Base-by-base conservation (phyloP, 805 yeast genomes). In the Myxozyma mucilagina region DNA sequence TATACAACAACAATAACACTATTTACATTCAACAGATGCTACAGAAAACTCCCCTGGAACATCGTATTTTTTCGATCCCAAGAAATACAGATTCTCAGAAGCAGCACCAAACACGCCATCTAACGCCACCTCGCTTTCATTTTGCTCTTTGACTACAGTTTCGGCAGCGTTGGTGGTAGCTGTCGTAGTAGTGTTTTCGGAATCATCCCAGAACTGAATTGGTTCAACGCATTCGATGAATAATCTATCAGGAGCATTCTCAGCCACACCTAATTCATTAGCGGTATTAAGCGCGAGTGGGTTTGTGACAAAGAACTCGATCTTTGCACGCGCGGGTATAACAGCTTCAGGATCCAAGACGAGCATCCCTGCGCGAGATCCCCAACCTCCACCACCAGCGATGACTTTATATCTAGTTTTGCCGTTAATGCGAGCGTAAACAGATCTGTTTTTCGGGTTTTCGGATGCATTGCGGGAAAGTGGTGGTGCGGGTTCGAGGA, bases 321-420 rank as follows among this genome's bases (percentile, higher is more conserved):
- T 72, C 42, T 70, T 68, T 64, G 79, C 80, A n/a, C 86, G 86
- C n/a, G 69, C 72, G 1, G 57, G 57, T 5, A 80, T 67, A 24
- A 74, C 68, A 1, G 86, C 86, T 1, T 79, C 80, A 0, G 89
- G 86, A 34, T 87, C 87, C 11, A 87, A 70, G 0, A 84, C 91
- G n/a, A 87, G 76, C 70, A 84, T 82, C 38, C 82, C 82, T 1
- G 87, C 84, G 58, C 86, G 82, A 34, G 85, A 82, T 0, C 90
- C 89, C 90, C 90, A 87, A 1, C 86, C 85, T 1, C 90, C 87
- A 1, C 91, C 91, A 3, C 91, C 91, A 4, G 89, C 91, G 39
- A 84, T 77, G 20, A 87, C 84, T 68, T 82, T 81, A 70, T 75
- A 81, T 56, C 79, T 74, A 56, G 70, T 68, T 3, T 72, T 68